Evolutionary conservation across 306 rosid species (phyloP).

Genomic region (Vicia faba): DNA sequence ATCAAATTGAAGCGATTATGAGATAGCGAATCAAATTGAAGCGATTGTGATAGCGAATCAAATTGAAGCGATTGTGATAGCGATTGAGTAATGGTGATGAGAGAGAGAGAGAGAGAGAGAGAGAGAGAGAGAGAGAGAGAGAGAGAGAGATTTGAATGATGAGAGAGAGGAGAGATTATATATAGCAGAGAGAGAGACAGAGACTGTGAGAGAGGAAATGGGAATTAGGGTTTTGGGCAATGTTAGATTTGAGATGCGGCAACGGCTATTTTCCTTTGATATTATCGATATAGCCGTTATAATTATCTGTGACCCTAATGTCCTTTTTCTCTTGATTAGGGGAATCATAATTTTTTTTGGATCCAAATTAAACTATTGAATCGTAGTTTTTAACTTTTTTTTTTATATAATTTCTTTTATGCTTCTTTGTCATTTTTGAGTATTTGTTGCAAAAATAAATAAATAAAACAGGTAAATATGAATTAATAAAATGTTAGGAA

Average conservation of each 20-base stretch:
- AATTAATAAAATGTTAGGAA: no score
- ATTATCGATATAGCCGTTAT: slow-evolving; percentile 25
- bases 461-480: no score
- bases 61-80: no score
- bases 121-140: background rate
- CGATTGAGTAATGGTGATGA: background rate
- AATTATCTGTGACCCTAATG: background rate
- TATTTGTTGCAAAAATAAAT: no score
- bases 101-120: slow-evolving; percentile 5
- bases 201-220: background rate
- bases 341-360: no score
- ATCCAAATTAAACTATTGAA: no score
- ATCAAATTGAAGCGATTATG: background rate
- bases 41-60: no score
- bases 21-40: no score
- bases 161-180: background rate
- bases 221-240: slow-evolving; percentile 12
- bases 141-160: slow-evolving; percentile 15
- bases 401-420: no score
- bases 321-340: background rate
- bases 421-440: no score
- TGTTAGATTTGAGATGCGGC: background rate
- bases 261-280: slow-evolving; percentile 32
- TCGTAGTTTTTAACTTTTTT: no score
- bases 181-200: background rate